Conservation (phyloP, 352 stramenopile genomes). For the Peronosclerospora sorghi region DNA sequence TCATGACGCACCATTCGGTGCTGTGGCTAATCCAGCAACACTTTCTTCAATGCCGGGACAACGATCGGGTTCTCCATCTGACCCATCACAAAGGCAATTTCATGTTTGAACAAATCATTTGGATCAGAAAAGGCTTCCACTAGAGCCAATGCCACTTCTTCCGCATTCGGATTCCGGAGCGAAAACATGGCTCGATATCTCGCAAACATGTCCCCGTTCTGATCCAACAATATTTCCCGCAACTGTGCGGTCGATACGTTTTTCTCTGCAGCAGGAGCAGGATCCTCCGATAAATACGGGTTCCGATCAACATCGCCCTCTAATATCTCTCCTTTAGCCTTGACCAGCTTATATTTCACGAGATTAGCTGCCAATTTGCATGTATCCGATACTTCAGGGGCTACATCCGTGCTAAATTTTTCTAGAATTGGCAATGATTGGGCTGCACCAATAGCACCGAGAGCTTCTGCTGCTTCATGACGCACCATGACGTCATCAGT, state of each 20-base stretch:
- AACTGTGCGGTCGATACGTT: conserved; percentile 67
- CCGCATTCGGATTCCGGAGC: conserved; percentile 91
- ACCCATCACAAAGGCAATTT: conserved; percentile 91
- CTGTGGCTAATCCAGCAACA: conserved; percentile 84
- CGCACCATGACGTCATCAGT: conserved; percentile 88
- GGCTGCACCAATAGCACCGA: conserved; percentile 90
- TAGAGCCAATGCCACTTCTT: conserved; percentile 74
- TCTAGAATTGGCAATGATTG: conserved; percentile 80
- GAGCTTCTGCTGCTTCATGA: conserved; percentile 91
- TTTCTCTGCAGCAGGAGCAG: conserved; percentile 81
- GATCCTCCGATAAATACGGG: conserved; percentile 93
- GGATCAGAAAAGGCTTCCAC: conserved; percentile 59
- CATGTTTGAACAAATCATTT: conserved; percentile 83
- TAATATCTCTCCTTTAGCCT: conserved; percentile 33
- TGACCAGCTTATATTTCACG: conserved; percentile 85
- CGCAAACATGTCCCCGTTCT: conserved; percentile 79
- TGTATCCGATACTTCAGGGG: conserved; percentile 91
- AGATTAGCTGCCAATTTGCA: conserved; percentile 89
- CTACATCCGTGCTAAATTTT: conserved; percentile 61
- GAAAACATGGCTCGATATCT: conserved; percentile 98
- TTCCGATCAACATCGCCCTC: conserved; percentile 70
- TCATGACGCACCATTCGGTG: conserved; percentile 98
- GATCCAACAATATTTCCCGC: conserved; percentile 82
- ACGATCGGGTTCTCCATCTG: conserved; percentile 87
- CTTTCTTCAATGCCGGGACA: conserved; percentile 80